Evolutionary conservation across 2,329 filamentous ascomycete species (phyloP), one percentile per base, ranked within the genome.

Genomic region (Alternaria metachromatica): DNA sequence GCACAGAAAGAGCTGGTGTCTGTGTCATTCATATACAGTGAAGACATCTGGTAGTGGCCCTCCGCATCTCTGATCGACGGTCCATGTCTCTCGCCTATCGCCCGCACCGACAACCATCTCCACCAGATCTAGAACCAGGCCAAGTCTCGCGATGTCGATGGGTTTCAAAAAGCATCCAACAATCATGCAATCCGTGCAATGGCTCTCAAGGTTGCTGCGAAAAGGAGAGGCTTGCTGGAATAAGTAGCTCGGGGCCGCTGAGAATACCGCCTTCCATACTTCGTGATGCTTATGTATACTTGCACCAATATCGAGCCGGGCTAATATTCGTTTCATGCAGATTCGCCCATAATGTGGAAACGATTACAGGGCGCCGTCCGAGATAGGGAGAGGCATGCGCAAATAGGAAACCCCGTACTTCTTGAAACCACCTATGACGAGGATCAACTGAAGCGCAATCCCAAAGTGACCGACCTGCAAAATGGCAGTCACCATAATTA

Each of bases 331-430:
- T 70, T 74, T 72, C 63, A 69, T 72, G 58, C 66, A 78, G 74
- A 65, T 37, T 44, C 23, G 50, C 33, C 37, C 60, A 63, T 64
- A 54, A 80, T 88, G 86, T 88, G 85, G 85, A 85, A 86, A 75
- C 84, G 84, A 72, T 76, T 86, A 71, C 79, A 84, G 75, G 80
- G 82, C 73, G 72, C 77, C 58, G 73, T 69, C 37, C 76, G 78
- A 69, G 80, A 81, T 67, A 83, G 77, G 73, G 81, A 83, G 62
- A 81, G 80, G 50, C 55, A 62, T 50, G 54, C 66, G 56, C 72
- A 76, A 18, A 83, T 83, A 67, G 80, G 82, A 59, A 81, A 80
- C 70, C 82, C 84, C 33, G 80, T 82, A 48, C 76, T 84, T 56
- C 73, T 82, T 68, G 79, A 83, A 72, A 83, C 81, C 23, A 82